Evolutionary conservation across 352 stramenopile species (phyloP).

Genomic region (Chrysophaeum taylorii): DNA sequence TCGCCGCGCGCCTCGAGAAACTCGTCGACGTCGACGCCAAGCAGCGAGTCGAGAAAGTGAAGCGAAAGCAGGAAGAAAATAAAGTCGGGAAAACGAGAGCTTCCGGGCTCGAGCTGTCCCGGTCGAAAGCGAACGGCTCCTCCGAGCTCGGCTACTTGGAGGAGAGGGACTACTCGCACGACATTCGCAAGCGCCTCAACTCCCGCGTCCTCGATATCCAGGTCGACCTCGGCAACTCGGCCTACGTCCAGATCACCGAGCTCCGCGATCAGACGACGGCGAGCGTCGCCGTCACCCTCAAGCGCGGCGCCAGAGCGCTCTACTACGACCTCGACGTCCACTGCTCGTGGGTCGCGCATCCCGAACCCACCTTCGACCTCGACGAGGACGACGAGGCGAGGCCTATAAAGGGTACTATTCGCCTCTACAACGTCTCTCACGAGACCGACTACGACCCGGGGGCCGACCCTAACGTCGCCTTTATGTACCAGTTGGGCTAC

Average conservation of each 20-base stretch:
- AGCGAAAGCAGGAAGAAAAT: neutral
- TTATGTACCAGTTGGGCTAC: slow-evolving; percentile 17
- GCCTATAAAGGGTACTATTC: neutral
- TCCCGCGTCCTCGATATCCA: neutral
- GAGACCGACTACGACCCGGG: slow-evolving; percentile 7
- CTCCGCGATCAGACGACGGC: neutral
- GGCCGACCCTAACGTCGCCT: slow-evolving; percentile 5
- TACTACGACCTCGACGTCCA: slow-evolving; percentile 16
- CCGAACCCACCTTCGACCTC: neutral
- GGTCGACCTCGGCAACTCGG: neutral
- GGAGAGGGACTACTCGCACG: neutral
- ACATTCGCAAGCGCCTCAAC: neutral
- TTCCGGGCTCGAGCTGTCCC: neutral
- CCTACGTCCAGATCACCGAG: neutral
- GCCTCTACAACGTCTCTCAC: slow-evolving; percentile 8
- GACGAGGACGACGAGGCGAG: neutral
- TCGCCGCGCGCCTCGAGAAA: neutral
- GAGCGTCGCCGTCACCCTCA: neutral
- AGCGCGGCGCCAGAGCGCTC: neutral
- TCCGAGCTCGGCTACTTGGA: slow-evolving; percentile 11
- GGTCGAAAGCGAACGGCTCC: neutral
- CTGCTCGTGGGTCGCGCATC: neutral
- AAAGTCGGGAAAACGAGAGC: neutral
- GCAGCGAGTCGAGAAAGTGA: neutral
- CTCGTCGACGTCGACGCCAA: neutral